Evolutionary conservation across 2,329 filamentous ascomycete genomes (phyloP).

Genomic region (Talaromyces marneffei): DNA sequence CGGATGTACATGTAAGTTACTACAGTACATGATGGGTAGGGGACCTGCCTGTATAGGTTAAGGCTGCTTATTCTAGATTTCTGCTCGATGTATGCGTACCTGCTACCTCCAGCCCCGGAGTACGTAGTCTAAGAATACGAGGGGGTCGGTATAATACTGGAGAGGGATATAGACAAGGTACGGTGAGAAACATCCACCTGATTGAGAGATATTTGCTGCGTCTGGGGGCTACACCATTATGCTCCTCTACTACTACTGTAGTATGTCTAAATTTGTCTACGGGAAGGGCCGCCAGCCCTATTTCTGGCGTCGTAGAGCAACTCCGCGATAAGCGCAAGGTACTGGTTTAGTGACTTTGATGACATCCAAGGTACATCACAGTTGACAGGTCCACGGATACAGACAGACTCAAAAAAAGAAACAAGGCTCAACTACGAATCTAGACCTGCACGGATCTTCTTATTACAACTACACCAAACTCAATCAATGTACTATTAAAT

Average conservation of each 20-base stretch:
- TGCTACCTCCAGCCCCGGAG: neutral
- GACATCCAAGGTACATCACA: neutral
- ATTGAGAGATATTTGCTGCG: neutral
- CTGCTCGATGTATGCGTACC: neutral
- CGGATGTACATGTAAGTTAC: no score
- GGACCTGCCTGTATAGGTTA: conserved; percentile 4
- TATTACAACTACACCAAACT: neutral
- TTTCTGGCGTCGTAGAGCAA: neutral
- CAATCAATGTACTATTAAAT: neutral
- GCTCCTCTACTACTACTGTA: neutral
- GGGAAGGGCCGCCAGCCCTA: neutral
- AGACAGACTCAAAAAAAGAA: neutral
- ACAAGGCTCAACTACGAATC: neutral
- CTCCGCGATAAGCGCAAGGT: conserved; percentile 10
- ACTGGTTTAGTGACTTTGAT: neutral
- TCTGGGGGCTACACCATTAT: neutral
- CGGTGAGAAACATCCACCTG: neutral
- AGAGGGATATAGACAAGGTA: neutral
- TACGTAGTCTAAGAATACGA: no score
- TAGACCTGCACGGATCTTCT: neutral
- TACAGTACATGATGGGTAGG: neutral
- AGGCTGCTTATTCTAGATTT: neutral
- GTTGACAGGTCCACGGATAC: neutral
- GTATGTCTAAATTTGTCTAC: no score
- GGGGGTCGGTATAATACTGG: neutral